Evolutionary conservation across 208 protist genomes (phyloP), one percentile per base, ranked within the genome.

Genomic region (Leptomonas pyrrhocoris): DNA sequence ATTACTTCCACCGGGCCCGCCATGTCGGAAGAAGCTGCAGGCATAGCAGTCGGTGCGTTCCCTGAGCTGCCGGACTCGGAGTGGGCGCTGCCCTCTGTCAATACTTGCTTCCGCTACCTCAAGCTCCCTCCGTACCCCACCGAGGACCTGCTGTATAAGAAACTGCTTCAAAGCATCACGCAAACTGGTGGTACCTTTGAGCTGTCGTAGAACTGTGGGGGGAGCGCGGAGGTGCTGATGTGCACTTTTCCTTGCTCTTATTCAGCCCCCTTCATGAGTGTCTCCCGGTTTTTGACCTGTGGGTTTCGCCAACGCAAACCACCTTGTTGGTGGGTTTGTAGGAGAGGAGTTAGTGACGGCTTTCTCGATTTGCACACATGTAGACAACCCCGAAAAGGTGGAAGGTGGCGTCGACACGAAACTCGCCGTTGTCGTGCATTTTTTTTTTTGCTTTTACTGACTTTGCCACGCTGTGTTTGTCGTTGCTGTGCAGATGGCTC

Each of bases 91-190:
- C 93, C 93, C 15, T 95, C 90, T 8, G 90, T 95, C 25, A 97
- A 97, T 73, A 97, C 93, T 31, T 97, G 93, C 69, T 97, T 97
- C 61, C 80, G 88, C 25, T 97, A 97, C 70, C 70, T 97, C 30
- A 97, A 97, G 60, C 73, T 97, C 12, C 93, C 93, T 0, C 90
- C 90, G 13, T 97, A 97, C 68, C 89, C 90, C 0, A 89, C 63
- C 2, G 87, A 92, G 68, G 90, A 96, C 2, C 56, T 96, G 27
- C 90, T 97, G 69, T 86, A 92, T 68, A 81, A 72, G 53, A 97
- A 97, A 67, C 76, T 97, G 61, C 34, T 81, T n/a, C 56, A 94
- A 19, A 87, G 84, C 69, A 96, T 96, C 58, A 90, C 74, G 18
- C 82, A 95, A 34, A 74, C 74, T 5, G 89, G 89, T n/a, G 86